These are phyloP conservation scores for Talaromyces proteolyticus DNA, from an alignment of 495 filamentous ascomycete genomes.

Conservation along the genomic window DNA sequence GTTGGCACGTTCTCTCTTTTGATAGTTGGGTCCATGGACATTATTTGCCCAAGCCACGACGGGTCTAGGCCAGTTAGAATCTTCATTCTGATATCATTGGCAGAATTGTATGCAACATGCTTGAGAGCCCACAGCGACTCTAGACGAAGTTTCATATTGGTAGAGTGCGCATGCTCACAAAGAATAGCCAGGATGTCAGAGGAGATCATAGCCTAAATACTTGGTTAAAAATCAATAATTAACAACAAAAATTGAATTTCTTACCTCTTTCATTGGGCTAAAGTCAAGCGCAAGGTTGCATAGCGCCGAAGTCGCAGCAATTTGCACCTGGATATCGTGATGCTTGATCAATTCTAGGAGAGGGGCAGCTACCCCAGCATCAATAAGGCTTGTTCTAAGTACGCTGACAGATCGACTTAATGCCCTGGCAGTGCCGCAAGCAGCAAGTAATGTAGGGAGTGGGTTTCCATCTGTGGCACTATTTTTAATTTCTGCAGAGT, in stretches of 20 bases:
- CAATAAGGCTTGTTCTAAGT: constrained; percentile 78
- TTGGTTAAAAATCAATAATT: constrained; percentile 9
- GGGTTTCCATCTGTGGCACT: constrained; percentile 39
- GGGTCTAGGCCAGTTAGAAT: constrained; percentile 71
- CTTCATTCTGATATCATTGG: constrained; percentile 63
- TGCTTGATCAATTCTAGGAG: constrained; percentile 73
- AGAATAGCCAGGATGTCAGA: constrained; percentile 71
- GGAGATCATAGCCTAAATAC: constrained; percentile 60
- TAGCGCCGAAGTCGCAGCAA: constrained; percentile 74
- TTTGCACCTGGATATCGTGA: constrained; percentile 72
- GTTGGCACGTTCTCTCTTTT: constrained; percentile 33
- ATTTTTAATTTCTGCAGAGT: constrained; percentile 29
- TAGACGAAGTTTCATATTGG: constrained; percentile 63
- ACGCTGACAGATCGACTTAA: constrained; percentile 79
- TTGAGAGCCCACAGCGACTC: constrained; percentile 92
- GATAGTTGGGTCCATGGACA: constrained; percentile 43
- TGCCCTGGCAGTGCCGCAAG: constrained; percentile 71
- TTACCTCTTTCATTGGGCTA: constrained; percentile 83
- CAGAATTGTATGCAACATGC: constrained; percentile 66
- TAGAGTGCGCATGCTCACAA: constrained; percentile 77
- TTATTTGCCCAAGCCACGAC: constrained; percentile 73
- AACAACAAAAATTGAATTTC: constrained; percentile 18
- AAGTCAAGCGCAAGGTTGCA: constrained; percentile 82
- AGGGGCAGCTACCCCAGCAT: constrained; percentile 74
- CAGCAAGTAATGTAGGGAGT: constrained; percentile 72